Conservation (phyloP, 306 rosid species). For the Acacia confusa region DNA sequence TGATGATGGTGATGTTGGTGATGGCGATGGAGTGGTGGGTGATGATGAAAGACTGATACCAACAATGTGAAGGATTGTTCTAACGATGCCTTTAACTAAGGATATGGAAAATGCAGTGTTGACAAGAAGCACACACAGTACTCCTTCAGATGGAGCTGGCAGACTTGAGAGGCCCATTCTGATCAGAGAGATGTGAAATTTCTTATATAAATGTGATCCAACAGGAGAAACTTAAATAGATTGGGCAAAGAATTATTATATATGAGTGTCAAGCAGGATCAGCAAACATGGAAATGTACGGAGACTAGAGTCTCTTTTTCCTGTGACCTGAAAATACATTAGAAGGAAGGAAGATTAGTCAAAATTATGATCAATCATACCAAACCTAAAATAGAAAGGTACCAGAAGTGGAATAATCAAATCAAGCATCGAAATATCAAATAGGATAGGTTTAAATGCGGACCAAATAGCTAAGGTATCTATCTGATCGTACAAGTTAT, state of each 20-base stretch:
- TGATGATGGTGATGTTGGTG: neutral
- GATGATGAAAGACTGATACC: slow-evolving; percentile 67
- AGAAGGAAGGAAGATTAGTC: slow-evolving; percentile 32
- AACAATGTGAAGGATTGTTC: slow-evolving; percentile 65
- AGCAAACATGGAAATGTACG: slow-evolving; percentile 13
- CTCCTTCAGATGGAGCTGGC: slow-evolving; percentile 94
- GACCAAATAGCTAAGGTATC: slow-evolving; percentile 3
- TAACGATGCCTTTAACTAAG: slow-evolving; percentile 70
- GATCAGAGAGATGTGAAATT: slow-evolving; percentile 16
- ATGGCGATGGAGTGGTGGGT: slow-evolving; percentile 30
- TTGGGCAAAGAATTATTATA: neutral
- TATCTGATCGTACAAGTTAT: slow-evolving; percentile 23
- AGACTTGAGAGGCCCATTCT: slow-evolving; percentile 93
- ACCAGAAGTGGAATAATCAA: slow-evolving; percentile 10
- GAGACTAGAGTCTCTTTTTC: slow-evolving; percentile 24
- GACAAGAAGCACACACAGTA: slow-evolving; percentile 61
- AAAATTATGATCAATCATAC: slow-evolving; percentile 4
- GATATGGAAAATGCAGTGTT: slow-evolving; percentile 81
- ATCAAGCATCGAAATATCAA: slow-evolving; percentile 23
- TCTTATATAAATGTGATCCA: neutral
- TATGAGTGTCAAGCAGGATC: slow-evolving; percentile 30
- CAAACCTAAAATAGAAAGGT: neutral
- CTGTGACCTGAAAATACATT: slow-evolving; percentile 41
- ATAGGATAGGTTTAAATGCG: slow-evolving; percentile 10
- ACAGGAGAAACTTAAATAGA: slow-evolving; percentile 24